Evolutionary conservation across 139 green algal species (phyloP).

Genomic region (Tetradesmus obliquus): DNA sequence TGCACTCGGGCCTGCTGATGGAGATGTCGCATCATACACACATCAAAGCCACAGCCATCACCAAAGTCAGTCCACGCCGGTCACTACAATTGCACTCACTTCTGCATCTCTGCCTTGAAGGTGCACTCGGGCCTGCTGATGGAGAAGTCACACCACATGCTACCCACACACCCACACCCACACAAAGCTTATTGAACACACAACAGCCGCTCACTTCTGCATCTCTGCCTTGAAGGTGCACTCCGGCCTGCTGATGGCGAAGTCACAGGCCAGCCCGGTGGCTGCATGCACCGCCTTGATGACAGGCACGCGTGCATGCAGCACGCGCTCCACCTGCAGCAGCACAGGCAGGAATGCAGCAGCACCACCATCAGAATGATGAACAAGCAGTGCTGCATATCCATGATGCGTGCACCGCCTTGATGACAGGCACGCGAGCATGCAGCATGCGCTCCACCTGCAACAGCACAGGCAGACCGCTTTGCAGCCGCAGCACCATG

Average conservation of each 20-base stretch:
- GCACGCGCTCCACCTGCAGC: conserved; percentile 55
- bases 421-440: background rate
- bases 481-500: too few species aligned
- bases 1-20: conserved; percentile 40
- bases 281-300: conserved; percentile 70
- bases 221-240: conserved; percentile 66
- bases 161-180: too few species aligned
- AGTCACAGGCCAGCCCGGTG: conserved; percentile 64
- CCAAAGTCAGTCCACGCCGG: too few species aligned
- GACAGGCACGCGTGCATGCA: conserved; percentile 78
- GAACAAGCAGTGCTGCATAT: too few species aligned
- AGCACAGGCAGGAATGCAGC: background rate
- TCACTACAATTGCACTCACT: too few species aligned
- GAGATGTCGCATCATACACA: conserved; percentile 25
- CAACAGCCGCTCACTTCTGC: conserved; percentile 29
- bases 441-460: background rate
- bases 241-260: conserved; percentile 57
- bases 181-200: too few species aligned
- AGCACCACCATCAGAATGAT: too few species aligned
- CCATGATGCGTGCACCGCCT: background rate
- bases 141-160: background rate
- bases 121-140: conserved; percentile 47
- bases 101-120: conserved; percentile 67
- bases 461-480: too few species aligned
- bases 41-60: too few species aligned